These are phyloP conservation scores for Boletellus ananas DNA, from an alignment of 768 basidiomycete genomes.

Conservation along the genomic window DNA sequence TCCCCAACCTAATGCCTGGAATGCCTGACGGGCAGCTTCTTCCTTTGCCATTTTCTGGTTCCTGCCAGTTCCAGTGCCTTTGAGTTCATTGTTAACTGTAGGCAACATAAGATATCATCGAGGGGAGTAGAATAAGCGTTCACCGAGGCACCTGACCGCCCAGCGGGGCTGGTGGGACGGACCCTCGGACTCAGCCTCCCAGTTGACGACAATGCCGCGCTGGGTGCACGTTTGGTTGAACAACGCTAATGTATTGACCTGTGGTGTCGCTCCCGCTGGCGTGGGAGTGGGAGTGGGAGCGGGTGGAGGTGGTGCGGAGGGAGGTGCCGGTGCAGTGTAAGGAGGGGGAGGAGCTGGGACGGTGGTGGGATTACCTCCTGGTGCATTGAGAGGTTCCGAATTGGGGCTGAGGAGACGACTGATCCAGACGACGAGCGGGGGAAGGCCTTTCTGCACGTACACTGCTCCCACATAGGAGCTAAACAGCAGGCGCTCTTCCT, in stretches of 20 bases:
- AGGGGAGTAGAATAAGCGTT: constrained; percentile 18
- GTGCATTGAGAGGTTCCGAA: constrained; percentile 21
- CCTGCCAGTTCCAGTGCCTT: constrained; percentile 49
- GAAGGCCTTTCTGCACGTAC: constrained; percentile 52
- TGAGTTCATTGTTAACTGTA: constrained; percentile 49
- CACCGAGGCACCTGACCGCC: constrained; percentile 53
- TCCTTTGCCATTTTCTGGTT: constrained; percentile 68
- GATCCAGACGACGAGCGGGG: constrained; percentile 53
- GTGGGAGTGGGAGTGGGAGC: constrained; percentile 13
- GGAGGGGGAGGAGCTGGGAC: constrained; percentile 11
- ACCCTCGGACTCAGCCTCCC: constrained; percentile 45
- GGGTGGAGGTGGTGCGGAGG: constrained; percentile 21
- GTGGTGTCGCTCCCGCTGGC: constrained; percentile 19
- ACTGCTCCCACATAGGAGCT: constrained; percentile 65
- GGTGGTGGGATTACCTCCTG: constrained; percentile 14
- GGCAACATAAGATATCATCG: constrained; percentile 1
- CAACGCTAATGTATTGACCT: constrained; percentile 40
- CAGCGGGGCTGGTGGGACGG: constrained; percentile 55
- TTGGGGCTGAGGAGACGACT: constrained; percentile 52
- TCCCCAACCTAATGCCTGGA: constrained; percentile 51
- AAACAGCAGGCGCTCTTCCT: constrained; percentile 59
- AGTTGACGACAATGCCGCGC: constrained; percentile 41
- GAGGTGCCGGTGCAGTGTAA: constrained; percentile 18
- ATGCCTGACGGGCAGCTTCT: constrained; percentile 61
- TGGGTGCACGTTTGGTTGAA: constrained; percentile 54